A percentile compares a stretch with the other conserved stretches of the same genome.
These are phyloP conservation scores for Rutstroemia sp. DNA, from an alignment of 2,329 filamentous ascomycete genomes.

Conservation along the genomic window DNA sequence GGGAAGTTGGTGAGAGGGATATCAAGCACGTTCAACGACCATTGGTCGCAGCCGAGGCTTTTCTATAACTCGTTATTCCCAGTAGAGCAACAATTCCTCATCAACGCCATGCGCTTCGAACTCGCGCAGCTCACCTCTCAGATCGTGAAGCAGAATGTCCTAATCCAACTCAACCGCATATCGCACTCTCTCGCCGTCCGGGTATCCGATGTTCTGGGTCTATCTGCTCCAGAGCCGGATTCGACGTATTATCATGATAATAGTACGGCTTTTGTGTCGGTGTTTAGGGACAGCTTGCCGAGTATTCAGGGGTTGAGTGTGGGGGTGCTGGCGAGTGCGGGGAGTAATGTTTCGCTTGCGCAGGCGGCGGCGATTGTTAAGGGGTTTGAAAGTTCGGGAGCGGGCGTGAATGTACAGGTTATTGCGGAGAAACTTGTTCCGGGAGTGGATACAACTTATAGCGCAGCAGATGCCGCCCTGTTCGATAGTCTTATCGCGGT, in stretches of 20 bases:
- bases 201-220: slow-evolving; percentile 54
- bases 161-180: slow-evolving; percentile 61
- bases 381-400: slow-evolving; percentile 41
- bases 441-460: slow-evolving; percentile 58
- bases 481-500: slow-evolving; percentile 59
- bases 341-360: slow-evolving; percentile 29
- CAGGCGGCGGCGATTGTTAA: slow-evolving; percentile 44
- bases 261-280: slow-evolving; percentile 50
- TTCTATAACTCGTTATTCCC: slow-evolving; percentile 66
- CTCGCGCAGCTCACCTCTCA: slow-evolving; percentile 49
- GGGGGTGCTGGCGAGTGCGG: slow-evolving; percentile 44
- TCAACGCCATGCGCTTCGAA: slow-evolving; percentile 70
- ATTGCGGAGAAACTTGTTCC: slow-evolving; percentile 50
- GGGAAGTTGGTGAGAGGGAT: slow-evolving; percentile 50
- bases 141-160: slow-evolving; percentile 55
- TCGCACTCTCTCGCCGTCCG: slow-evolving; percentile 59
- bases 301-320: slow-evolving; percentile 57
- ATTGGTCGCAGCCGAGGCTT: slow-evolving; percentile 64
- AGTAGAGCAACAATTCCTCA: slow-evolving; percentile 61
- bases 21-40: slow-evolving; percentile 60
- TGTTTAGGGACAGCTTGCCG: slow-evolving; percentile 51
- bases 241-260: slow-evolving; percentile 62
- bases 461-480: slow-evolving; percentile 51
- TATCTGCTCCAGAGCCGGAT: slow-evolving; percentile 52
- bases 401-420: slow-evolving; percentile 50